A percentile compares a stretch with the other conserved stretches of the same genome.
These are phyloP conservation scores for Periconia sp. DNA, from an alignment of 2,329 filamentous ascomycete species.

Conservation along the genomic window DNA sequence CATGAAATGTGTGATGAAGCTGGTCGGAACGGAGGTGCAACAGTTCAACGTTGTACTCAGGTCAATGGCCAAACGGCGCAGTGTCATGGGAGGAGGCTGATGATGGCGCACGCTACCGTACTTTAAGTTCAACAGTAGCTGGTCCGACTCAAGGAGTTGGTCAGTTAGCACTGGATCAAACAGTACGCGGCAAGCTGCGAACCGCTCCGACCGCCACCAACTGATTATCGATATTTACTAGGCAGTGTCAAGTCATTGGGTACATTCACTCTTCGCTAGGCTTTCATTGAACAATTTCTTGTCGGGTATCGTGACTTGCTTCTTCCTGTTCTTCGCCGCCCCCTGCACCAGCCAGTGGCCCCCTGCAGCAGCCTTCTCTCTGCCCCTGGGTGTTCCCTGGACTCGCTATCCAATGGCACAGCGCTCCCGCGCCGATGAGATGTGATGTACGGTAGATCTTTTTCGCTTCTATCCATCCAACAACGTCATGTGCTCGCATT, in stretches of 20 bases:
- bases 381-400: not conserved
- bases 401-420: conserved; percentile 15
- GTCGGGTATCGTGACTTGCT: no score
- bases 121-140: not conserved
- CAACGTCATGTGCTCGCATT: conserved; percentile 38
- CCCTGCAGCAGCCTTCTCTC: not conserved
- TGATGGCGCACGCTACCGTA: not conserved
- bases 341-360: not conserved
- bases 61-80: no score
- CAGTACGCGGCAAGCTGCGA: not conserved
- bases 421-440: conserved; percentile 23
- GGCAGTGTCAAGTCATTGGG: not conserved
- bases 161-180: not conserved
- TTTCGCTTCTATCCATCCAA: conserved; percentile 29
- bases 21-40: no score
- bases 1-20: not conserved
- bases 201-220: not conserved
- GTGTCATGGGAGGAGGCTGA: not conserved
- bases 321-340: not conserved
- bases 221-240: not conserved
- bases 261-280: not conserved
- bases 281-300: no score
- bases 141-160: not conserved
- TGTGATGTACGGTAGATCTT: conserved; percentile 10
- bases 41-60: no score